These are phyloP conservation scores for Marasmius oreades DNA, from an alignment of 1,284 basidiomycete genomes.

Conservation along the genomic window DNA sequence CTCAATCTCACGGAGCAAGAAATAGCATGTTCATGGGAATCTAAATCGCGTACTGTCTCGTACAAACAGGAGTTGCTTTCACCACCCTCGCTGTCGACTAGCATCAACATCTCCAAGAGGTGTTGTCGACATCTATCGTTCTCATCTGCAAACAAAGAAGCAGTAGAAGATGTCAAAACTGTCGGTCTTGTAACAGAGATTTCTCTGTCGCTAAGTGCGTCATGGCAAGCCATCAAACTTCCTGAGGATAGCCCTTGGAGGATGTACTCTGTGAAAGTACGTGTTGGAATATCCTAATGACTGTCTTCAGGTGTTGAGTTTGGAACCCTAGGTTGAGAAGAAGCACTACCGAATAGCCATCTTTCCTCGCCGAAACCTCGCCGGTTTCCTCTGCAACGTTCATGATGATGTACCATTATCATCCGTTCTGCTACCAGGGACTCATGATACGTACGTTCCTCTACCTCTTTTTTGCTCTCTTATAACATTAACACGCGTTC, in stretches of 20 bases:
- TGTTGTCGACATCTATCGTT: neutral
- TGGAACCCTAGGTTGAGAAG: conserved; percentile 30
- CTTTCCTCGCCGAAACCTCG: conserved; percentile 51
- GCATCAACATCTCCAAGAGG: neutral
- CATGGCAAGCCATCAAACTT: conserved; percentile 43
- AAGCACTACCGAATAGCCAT: conserved; percentile 47
- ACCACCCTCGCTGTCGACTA: neutral
- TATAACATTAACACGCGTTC: conserved; percentile 4
- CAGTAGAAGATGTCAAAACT: neutral
- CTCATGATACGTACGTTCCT: conserved; percentile 71
- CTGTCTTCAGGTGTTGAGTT: conserved; percentile 1
- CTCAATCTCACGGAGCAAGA: neutral
- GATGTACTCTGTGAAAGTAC: conserved; percentile 50
- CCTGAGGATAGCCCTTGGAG: conserved; percentile 50
- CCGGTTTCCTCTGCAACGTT: conserved; percentile 62
- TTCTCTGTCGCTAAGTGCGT: neutral
- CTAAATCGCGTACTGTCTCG: neutral
- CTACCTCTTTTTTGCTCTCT: neutral
- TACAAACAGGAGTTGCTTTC: neutral
- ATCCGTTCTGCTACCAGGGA: conserved; percentile 64
- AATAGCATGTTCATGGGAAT: neutral
- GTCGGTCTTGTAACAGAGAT: neutral
- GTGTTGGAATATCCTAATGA: conserved; percentile 13
- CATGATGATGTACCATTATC: conserved; percentile 66
- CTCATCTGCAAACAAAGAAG: neutral